Conservation (phyloP, 129 eudicot species). For the Helianthus tuberosus region DNA sequence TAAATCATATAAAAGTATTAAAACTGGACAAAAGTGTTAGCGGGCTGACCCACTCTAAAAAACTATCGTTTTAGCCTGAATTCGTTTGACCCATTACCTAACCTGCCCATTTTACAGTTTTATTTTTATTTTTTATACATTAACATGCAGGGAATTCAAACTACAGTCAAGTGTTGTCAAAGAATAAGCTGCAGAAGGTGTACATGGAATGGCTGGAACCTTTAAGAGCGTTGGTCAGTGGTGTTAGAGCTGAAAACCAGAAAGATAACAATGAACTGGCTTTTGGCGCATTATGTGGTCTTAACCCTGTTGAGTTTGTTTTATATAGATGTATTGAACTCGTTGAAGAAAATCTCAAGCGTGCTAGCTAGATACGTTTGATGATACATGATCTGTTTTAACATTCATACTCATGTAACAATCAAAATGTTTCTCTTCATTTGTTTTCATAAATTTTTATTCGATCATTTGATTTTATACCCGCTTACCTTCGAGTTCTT, state of each 20-base stretch:
- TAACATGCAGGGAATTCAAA: conserved; percentile 72
- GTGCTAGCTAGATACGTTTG: conserved; percentile 15
- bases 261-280: conserved; percentile 36
- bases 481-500: no score
- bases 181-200: conserved; percentile 61
- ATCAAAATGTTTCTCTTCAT: background rate
- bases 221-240: conserved; percentile 55
- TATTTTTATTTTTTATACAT: background rate
- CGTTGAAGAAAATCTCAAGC: conserved; percentile 71
- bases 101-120: background rate
- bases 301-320: conserved; percentile 86
- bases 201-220: conserved; percentile 88
- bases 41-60: background rate
- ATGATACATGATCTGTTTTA: background rate
- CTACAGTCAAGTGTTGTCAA: conserved; percentile 62
- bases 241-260: conserved; percentile 52
- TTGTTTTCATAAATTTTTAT: background rate
- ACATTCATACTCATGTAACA: background rate
- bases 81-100: background rate
- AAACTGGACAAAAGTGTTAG: background rate
- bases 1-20: background rate
- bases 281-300: conserved; percentile 49
- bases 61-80: background rate
- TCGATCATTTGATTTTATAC: background rate
- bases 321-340: conserved; percentile 89